Base-by-base conservation (phyloP, 2,329 filamentous ascomycete species). In the Ophiocordyceps polyrhachis-furcata region DNA sequence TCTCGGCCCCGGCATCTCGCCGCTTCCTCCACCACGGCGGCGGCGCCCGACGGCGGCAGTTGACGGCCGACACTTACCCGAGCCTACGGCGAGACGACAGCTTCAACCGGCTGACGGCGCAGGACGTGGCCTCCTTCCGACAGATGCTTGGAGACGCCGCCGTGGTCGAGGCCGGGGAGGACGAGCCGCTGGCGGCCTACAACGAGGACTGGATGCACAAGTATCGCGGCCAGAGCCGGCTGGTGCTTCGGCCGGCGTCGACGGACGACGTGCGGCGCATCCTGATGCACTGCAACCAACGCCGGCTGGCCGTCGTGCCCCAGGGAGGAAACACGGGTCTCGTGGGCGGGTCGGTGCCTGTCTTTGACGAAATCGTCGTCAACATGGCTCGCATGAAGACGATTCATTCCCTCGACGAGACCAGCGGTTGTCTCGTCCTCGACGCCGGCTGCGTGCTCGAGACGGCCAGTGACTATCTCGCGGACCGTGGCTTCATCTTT, bases 181-280 rank as follows among this genome's bases (percentile, higher is more conserved):
- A 65, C 28, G 60, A 78, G 14, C 83, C 84, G 58, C 72, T 96
- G 51, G 85, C 91, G 59, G 75, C 83, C 8, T 98, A 87, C 72
- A 98, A 98, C 64, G 78, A 80, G 58, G 91, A 98, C 66, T 98
- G 93, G 91, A 95, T 98, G 88, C 81, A 84, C 63, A 98, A 98
- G 66, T 98, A 94, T 68, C 80, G 84, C 49, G 93, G 91, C 28
- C 87, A 95, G 63, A 79, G 84, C 49, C 78, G 80, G 56, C 68
- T 98, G 23, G 87, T 96, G 5, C 67, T 98, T 49, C 93, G 87
- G 65, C 91, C 91, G 12, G 75, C 73, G 44, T 82, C 76, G 15
- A 89, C 85, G 0, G 79, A 89, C 55, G 81, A 98, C 63, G 84
- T 96, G 54, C 93, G 86, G 74, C 74, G 82, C 64, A 80, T 96